Evolutionary conservation across 2,329 filamentous ascomycete genomes (phyloP), one percentile per base, ranked within the genome.

Genomic region (Chaetoscypha palmicola): DNA sequence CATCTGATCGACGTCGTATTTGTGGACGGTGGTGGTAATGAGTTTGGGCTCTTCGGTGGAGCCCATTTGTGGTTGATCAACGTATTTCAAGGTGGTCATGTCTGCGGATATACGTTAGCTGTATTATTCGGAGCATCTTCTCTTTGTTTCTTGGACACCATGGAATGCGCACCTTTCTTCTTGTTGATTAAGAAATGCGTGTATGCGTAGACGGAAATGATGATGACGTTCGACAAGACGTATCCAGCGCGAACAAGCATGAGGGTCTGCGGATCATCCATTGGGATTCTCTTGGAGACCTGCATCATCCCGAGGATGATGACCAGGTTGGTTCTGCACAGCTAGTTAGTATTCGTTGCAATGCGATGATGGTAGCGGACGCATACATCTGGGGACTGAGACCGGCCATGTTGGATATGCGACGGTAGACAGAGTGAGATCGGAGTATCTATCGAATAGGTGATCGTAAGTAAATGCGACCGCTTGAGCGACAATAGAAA

Each of bases 261-360:
- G 46, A 85, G 71, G 37, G 83, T 78, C 50, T 76, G 72, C n/a
- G 79, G 88, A 63, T 97, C 83, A 22, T 97, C 91, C 62, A 97
- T 95, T 38, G 90, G 88, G 50, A 98, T 81, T 69, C 83, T 87
- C 79, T 97, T 97, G 59, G 89, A 86, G 50, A 94, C 85, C 76
- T 96, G 91, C 88, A 97, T 96, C 84, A 96, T 94, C 64, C 86
- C 86, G 58, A 95, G 79, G 72, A 94, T 90, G 81, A 95, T 89
- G 72, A 87, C 74, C 66, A 95, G 76, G 77, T 95, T 95, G 67
- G 86, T 87, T 61, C 89, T 94, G 67, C 56, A 51, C 43, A 50
- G 50, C 45, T 48, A 47, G 28, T 55, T 47, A 54, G 41, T 43
- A 48, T 45, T 4, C 8, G 26, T 22, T 19, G 17, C 38, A 20